phyloP scores from a whole-genome alignment of 1,284 basidiomycete genomes.

The Meira nashicola region DNA sequence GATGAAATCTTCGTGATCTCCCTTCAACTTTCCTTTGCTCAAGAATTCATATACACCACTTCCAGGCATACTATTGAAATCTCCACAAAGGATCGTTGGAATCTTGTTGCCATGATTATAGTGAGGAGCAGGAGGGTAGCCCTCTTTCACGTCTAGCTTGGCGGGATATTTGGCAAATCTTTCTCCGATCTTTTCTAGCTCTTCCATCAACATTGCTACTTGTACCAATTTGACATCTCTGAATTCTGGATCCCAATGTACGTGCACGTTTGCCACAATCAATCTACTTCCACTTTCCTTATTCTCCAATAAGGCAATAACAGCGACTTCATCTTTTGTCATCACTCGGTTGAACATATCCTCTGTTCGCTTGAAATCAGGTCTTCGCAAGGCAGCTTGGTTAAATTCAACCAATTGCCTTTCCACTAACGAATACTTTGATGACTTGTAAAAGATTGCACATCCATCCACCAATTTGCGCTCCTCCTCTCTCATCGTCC shows the following conservation, averaged over 20 bases:
- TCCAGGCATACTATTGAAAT: constrained; percentile 84
- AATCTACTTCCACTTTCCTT: constrained; percentile 77
- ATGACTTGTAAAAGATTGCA: constrained; percentile 87
- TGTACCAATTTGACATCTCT: constrained; percentile 98
- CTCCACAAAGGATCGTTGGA: constrained; percentile 83
- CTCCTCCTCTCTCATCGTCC: constrained; percentile 86
- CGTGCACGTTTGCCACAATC: constrained; percentile 84
- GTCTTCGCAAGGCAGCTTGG: constrained; percentile 82
- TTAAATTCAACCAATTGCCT: constrained; percentile 92
- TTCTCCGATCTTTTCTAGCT: constrained; percentile 80
- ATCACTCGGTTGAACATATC: constrained; percentile 99
- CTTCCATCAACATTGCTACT: constrained; percentile 83
- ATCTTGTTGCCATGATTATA: constrained; percentile 83
- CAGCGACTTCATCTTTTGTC: constrained; percentile 89
- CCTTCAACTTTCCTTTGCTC: constrained; percentile 62
- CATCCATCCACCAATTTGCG: constrained; percentile 88
- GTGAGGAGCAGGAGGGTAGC: constrained; percentile 57
- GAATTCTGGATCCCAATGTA: constrained; percentile 88
- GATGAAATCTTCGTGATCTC: constrained; percentile 88
- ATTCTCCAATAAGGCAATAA: constrained; percentile 82
- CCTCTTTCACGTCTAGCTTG: constrained; percentile 55
- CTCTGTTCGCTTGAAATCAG: constrained; percentile 96
- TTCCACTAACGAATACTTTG: constrained; percentile 85
- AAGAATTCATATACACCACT: constrained; percentile 93
- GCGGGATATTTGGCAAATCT: constrained; percentile 80